Evolutionary conservation across 2,329 filamentous ascomycete species (phyloP), one percentile per base, ranked within the genome.

Genomic region (Pestalotiopsis sp.): DNA sequence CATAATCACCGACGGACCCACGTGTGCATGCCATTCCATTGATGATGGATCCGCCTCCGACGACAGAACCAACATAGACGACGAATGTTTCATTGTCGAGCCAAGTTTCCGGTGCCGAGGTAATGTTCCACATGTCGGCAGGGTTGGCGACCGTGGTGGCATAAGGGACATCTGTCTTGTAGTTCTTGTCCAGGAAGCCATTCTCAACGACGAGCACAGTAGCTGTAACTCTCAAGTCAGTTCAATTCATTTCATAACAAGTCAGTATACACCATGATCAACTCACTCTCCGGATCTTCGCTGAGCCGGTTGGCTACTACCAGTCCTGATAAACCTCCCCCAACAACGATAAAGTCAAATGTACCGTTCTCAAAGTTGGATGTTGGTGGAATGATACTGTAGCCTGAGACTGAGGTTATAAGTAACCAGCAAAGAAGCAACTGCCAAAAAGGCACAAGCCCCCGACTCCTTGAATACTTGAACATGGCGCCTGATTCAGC

Each of bases 1-100:
- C 73, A 48, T 75, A 76, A 64, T 76, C 76, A n/a, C 70, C 69
- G 6, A 71, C 71, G 9, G 74, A 68, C 1, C 73, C 74, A 7
- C 75, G 70, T 48, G 76, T 71, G 56, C 73, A 74, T 63, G 76
- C 72, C 71, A 78, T 73, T 9, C 75, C 76, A 44, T 75, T 74
- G 6, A 76, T 63, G 24, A 63, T 57, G 10, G 68, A 67, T 9
- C 68, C 68, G 22, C 68, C 68, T 3, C 68, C 68, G 2, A 69
- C 68, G 17, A 68, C 68, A 5, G 56, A 58, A 9, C 61, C 66
- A 24, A 66, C 48, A 14, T 13, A 26, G 24, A 69, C 66, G 20
- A 17, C 3, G 20, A 56, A 61, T 1, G 56, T 63, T 14, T 30
- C 22, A 35, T 64, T 61, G 3, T 52, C 11, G 9, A 68, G 64